phyloP scores from a whole-genome alignment of 345 rosid genomes.

The Hypericum perforatum region DNA sequence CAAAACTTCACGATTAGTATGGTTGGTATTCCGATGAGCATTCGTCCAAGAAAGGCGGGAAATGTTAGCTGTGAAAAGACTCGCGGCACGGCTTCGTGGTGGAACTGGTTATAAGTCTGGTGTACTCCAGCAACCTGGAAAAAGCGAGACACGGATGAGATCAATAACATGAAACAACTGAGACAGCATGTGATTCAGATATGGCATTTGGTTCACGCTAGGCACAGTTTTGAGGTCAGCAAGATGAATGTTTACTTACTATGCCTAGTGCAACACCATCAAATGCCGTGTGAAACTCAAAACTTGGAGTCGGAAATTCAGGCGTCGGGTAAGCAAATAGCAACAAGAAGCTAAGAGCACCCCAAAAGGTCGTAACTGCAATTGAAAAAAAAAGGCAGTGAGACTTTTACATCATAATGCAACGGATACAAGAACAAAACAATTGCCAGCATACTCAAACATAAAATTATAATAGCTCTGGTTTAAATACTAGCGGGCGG shows the following conservation, averaged over 20 bases:
- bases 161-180: no score
- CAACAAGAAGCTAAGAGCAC: slow-evolving; percentile 66
- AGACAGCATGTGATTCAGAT: no score
- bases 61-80: slow-evolving; percentile 41
- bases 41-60: slow-evolving; percentile 47
- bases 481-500: no score
- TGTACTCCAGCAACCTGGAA: slow-evolving; percentile 74
- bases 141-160: not conserved
- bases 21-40: slow-evolving; percentile 71
- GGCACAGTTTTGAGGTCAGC: not conserved
- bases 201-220: not conserved
- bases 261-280: slow-evolving; percentile 86
- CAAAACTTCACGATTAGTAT: slow-evolving; percentile 82
- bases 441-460: no score
- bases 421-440: no score
- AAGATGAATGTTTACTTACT: slow-evolving; percentile 37
- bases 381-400: slow-evolving; percentile 2
- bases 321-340: slow-evolving; percentile 98
- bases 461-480: no score
- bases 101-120: slow-evolving; percentile 80
- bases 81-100: slow-evolving; percentile 65
- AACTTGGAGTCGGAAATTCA: slow-evolving; percentile 88
- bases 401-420: not conserved
- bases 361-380: slow-evolving; percentile 90
- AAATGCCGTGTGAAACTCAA: slow-evolving; percentile 88